Evolutionary conservation across 2,329 filamentous ascomycete species (phyloP), one percentile per base, ranked within the genome.

Genomic region (Apiospora saccharicola): DNA sequence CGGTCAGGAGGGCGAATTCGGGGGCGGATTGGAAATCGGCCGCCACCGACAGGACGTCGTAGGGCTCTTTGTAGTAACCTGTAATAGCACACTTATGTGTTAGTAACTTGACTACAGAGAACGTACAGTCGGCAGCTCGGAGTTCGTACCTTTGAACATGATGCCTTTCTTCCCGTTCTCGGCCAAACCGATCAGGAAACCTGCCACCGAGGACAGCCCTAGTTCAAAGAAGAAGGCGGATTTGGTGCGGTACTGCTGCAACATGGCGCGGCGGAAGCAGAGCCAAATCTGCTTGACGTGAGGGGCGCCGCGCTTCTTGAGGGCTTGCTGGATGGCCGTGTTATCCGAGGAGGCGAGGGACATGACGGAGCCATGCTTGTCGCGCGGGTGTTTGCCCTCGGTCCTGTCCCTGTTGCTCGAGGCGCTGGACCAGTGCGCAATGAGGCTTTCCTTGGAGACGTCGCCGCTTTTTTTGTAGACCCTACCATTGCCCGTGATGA

Each of bases 401-500:
- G 76, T 74, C 64, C 75, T 75, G 44, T 80, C 73, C 0, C 78
- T 79, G 67, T 75, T 75, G 47, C 80, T 74, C 0, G 78, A 80
- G 1, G 77, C 81, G n/a, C 74, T 72, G 0, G 77, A 75, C 88
- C 87, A 90, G 75, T 87, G 77, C 0, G 84, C 80, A 37, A 89
- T 88, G 37, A 90, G 81, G 12, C 81, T 76, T n/a, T 86, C 82
- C 43, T 86, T 86, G 46, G 83, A 84, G 41, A 86, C 82, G 51
- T 88, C 85, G 5, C 85, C 86, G 0, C 76, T 77, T 4, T 73
- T 75, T 74, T 88, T 87, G 79, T 90, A 90, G 16, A 82, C 77
- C 19, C 84, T 80, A 0, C 88, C 88, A 74, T 90, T 87, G 3
- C 89, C 89, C 0, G 88, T 88, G 75, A 90, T 87, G 74, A 91